Evolutionary conservation across 345 rosid species (phyloP).

Genomic region (Eucalyptus sp.): DNA sequence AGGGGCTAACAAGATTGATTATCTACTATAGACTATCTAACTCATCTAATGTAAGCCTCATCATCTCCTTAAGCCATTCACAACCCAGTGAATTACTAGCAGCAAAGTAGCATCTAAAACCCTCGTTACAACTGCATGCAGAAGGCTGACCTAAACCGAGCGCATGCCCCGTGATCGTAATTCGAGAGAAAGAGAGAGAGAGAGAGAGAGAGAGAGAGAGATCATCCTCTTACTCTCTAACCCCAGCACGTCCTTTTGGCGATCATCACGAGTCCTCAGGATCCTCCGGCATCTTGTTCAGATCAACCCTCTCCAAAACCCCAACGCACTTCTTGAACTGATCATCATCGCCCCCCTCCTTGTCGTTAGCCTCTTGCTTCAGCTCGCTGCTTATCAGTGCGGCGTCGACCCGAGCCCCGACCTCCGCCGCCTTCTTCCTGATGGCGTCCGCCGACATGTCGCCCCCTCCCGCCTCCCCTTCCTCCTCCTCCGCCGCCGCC

Average conservation of each 20-base stretch:
- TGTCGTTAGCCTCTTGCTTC: background rate
- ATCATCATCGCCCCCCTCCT: background rate
- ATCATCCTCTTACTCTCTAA: background rate
- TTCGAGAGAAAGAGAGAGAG: background rate
- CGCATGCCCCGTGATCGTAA: background rate
- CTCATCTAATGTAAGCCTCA: background rate
- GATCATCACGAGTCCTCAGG: conserved; percentile 67
- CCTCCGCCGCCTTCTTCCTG: conserved; percentile 81
- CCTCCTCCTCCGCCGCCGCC: conserved; percentile 33
- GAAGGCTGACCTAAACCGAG: background rate
- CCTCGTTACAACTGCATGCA: background rate
- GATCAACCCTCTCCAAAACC: conserved; percentile 57
- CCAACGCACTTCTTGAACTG: conserved; percentile 30
- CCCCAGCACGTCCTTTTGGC: background rate
- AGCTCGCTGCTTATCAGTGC: background rate
- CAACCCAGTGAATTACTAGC: background rate
- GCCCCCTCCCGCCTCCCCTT: background rate
- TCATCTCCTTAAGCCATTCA: background rate
- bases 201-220: background rate
- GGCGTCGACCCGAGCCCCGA: conserved; percentile 92
- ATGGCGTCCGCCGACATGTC: conserved; percentile 86
- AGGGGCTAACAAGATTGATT: background rate
- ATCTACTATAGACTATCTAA: background rate
- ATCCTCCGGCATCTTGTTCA: conserved; percentile 94
- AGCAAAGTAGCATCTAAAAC: background rate